Percentiles rank a stretch among this genome's conserved stretches.
These are phyloP conservation scores for Cyclotella baltica DNA, from an alignment of 108 stramenopile species.

Conservation along the genomic window DNA sequence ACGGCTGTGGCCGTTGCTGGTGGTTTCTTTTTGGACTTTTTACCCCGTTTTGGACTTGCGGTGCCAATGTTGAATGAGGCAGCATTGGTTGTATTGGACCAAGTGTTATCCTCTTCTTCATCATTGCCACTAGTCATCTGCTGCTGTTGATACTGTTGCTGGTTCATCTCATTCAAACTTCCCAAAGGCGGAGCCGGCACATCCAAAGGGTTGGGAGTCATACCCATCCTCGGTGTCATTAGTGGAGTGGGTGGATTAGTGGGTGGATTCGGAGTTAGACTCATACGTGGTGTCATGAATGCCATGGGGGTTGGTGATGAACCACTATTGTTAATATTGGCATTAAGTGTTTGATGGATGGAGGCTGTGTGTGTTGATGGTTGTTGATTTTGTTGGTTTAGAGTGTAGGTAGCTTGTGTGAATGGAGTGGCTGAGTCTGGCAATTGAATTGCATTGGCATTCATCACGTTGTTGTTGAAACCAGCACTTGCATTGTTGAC, in stretches of 20 bases:
- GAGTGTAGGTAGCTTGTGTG: background rate
- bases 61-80: background rate
- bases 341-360: too few relatives aligned
- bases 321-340: constrained; percentile 12
- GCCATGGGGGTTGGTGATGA: constrained; percentile 27
- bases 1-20: background rate
- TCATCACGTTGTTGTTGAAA: background rate
- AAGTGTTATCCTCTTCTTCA: background rate
- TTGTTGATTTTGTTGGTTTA: background rate
- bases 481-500: background rate
- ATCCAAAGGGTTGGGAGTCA: constrained; percentile 1
- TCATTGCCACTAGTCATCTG: background rate
- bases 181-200: constrained; percentile 9
- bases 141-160: background rate
- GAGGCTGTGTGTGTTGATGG: background rate
- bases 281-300: constrained; percentile 39
- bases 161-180: constrained; percentile 7
- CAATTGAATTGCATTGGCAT: background rate
- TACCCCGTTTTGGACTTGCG: background rate
- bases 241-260: constrained; percentile 27
- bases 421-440: constrained; percentile 4
- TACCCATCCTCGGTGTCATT: constrained; percentile 19
- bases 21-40: background rate
- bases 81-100: background rate
- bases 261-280: constrained; percentile 36